Evolutionary conservation across 2,329 filamentous ascomycete species (phyloP).

Genomic region (Verticillium nubilum): DNA sequence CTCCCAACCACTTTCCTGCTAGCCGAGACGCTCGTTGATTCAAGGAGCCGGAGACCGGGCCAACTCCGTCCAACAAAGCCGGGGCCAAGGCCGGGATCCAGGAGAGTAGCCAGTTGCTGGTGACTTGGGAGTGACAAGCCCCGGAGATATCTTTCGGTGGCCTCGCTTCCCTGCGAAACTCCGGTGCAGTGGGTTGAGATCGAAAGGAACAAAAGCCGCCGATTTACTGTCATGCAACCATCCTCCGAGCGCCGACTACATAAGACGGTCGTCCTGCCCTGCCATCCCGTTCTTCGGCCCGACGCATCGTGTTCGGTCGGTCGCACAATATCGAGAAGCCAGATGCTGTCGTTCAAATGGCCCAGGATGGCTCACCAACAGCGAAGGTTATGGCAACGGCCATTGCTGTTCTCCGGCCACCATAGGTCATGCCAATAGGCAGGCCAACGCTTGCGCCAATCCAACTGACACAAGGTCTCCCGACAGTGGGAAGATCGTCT

Average conservation of each 20-base stretch:
- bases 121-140: neutral
- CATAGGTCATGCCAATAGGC: neutral
- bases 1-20: neutral
- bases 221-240: neutral
- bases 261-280: neutral
- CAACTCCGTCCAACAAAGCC: neutral
- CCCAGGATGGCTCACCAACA: neutral
- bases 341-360: neutral
- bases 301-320: no score
- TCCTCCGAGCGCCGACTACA: neutral
- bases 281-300: no score
- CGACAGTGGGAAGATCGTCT: no score
- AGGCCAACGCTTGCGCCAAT: no score
- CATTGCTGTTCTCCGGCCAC: neutral
- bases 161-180: neutral
- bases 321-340: neutral
- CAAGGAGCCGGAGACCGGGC: neutral
- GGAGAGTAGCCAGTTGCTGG: neutral
- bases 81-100: neutral
- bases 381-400: neutral
- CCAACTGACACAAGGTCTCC: no score
- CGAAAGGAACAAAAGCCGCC: neutral
- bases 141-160: neutral
- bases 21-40: neutral
- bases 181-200: neutral